Evolutionary conservation across 192 early-diverging fungal species (phyloP), one percentile per base, ranked within the genome.

Genomic region (Phlyctochytrium arcticum): DNA sequence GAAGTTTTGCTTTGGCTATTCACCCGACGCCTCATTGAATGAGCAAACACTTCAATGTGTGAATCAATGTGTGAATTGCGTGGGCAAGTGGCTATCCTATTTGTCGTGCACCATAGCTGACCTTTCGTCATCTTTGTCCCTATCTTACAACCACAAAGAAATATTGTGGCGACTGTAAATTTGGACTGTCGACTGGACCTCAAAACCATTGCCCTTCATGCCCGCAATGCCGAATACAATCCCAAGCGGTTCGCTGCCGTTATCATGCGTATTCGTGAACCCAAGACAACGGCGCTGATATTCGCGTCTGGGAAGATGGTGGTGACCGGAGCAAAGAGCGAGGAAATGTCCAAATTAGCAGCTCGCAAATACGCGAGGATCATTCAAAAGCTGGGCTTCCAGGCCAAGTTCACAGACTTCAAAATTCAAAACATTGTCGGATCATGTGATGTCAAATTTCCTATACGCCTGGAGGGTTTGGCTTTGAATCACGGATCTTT

Each of bases 241-340:
- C 97, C 97, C 72, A 99, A 99, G 96, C 97, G 97, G 71, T 99
- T 99, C 71, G 97, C 97, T 60, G 97, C 97, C 54, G 97, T 99
- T 33, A 99, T 99, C 71, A 99, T 99, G 97, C 90, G 97, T 69
- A 99, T 99, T 70, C 90, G 97, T 80, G 96, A 96, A 50, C 96
- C 96, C 50, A 98, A 99, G 79, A 99, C 97, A 5, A 99, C 97
- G 0, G 97, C 97, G 9, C 79, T 99, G 54, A 99, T 99, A 69
- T 99, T 99, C 80, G 93, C 94, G 9, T 98, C 95, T 21, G 97
- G 97, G 44, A 99, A 99, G 77, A 99, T 99, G 97, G 97, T 98
- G 26, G 92, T 98, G 1, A 96, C 93, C 0, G 94, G 93, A 54
- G 95, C 94, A 51, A 97, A 99, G 73, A 94, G 91, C 27, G 97